Evolutionary conservation across 2,329 filamentous ascomycete genomes (phyloP).

Genomic region (Xylariaceae sp.): DNA sequence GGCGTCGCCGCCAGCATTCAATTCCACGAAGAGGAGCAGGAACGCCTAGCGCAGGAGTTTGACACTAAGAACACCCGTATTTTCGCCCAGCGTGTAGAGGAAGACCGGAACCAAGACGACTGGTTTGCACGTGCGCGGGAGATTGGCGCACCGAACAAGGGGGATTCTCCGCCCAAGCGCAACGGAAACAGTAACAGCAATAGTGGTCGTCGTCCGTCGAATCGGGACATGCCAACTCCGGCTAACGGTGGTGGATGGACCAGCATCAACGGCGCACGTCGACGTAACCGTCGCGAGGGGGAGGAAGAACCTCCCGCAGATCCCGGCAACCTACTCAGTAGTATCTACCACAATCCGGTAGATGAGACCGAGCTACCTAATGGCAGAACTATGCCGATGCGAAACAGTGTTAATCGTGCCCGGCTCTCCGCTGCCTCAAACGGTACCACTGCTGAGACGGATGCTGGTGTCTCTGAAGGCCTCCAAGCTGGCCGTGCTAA

Average conservation of each 20-base stretch:
- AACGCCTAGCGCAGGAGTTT: conserved; percentile 28
- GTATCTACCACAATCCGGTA: conserved; percentile 38
- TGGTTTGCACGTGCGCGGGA: conserved; percentile 28
- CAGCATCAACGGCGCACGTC: conserved; percentile 35
- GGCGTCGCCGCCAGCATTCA: conserved; percentile 26
- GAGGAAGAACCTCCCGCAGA: conserved; percentile 35
- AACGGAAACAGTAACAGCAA: conserved; percentile 5
- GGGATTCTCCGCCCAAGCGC: conserved; percentile 19
- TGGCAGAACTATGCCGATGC: conserved; percentile 29
- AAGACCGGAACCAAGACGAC: conserved; percentile 29
- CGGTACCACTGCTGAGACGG: conserved; percentile 18
- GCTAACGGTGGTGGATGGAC: conserved; percentile 33
- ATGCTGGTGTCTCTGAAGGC: conserved; percentile 6
- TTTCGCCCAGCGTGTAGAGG: conserved; percentile 24
- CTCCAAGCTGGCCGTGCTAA: conserved; percentile 6
- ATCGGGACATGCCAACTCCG: conserved; percentile 20
- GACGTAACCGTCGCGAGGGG: conserved; percentile 31
- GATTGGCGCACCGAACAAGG: conserved; percentile 15
- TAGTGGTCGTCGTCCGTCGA: conserved; percentile 10
- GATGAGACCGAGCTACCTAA: conserved; percentile 30
- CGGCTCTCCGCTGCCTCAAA: conserved; percentile 17
- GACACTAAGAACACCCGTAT: conserved; percentile 22
- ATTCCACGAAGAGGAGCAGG: conserved; percentile 30
- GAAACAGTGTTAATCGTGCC: conserved; percentile 17
- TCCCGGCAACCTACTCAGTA: conserved; percentile 37